Evolutionary conservation across 306 rosid genomes (phyloP).

Genomic region (Cucurbita ficifolia): DNA sequence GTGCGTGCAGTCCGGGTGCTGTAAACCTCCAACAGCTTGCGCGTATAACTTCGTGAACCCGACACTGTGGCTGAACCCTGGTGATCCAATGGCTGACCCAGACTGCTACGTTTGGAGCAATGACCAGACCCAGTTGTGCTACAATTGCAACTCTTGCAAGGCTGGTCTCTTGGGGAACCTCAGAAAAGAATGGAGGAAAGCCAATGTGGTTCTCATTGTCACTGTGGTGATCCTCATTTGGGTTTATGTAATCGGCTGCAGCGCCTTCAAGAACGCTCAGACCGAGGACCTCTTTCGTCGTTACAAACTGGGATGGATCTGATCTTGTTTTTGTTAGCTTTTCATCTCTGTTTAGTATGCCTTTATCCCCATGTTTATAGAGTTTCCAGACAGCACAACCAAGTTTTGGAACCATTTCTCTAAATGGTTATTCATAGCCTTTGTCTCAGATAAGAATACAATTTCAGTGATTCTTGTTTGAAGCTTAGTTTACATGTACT

Average conservation of each 20-base stretch:
- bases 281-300: conserved; percentile 72
- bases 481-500: background rate
- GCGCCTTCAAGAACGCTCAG: conserved; percentile 87
- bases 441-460: background rate
- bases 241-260: conserved; percentile 74
- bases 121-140: conserved; percentile 69
- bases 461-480: background rate
- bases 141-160: conserved; percentile 77
- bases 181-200: conserved; percentile 75
- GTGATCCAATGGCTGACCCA: conserved; percentile 41
- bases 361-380: background rate
- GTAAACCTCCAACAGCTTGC: conserved; percentile 82
- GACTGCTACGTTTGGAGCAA: conserved; percentile 83
- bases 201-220: conserved; percentile 58
- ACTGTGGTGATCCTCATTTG: conserved; percentile 60
- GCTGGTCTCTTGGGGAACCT: conserved; percentile 87
- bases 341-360: background rate
- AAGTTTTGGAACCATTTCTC: background rate
- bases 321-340: background rate
- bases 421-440: background rate
- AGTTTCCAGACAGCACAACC: background rate
- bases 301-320: conserved; percentile 77
- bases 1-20: conserved; percentile 74
- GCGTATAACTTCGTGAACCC: conserved; percentile 77
- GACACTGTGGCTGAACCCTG: conserved; percentile 68